A percentile compares a stretch with the other conserved stretches of the same genome.
Evolutionary conservation across 768 basidiomycete species (phyloP).

Genomic region (Podaxis carcinomalis): DNA sequence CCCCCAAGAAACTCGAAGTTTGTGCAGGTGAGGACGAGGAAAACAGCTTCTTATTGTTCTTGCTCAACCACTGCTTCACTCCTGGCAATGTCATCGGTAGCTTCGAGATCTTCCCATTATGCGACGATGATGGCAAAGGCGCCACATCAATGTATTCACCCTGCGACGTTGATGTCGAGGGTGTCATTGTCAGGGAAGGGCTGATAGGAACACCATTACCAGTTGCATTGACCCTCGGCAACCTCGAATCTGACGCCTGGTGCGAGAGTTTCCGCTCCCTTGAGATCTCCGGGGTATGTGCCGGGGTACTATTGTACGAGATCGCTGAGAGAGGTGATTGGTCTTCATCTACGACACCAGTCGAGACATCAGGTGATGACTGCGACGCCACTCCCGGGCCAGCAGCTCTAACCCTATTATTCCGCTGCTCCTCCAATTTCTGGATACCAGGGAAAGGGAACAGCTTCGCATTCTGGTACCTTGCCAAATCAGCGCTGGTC

Average conservation of each 20-base stretch:
- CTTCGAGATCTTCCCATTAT: slow-evolving; percentile 35
- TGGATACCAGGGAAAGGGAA: slow-evolving; percentile 89
- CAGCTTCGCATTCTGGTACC: slow-evolving; percentile 76
- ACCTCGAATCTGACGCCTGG: slow-evolving; percentile 64
- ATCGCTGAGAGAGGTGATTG: slow-evolving; percentile 36
- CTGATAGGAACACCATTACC: background rate
- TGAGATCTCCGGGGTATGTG: slow-evolving; percentile 43
- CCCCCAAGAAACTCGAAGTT: slow-evolving; percentile 12
- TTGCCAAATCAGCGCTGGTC: slow-evolving; percentile 64
- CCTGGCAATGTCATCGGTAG: slow-evolving; percentile 75
- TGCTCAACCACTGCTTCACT: slow-evolving; percentile 77
- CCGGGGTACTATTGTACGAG: slow-evolving; percentile 47
- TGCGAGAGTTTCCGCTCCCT: slow-evolving; percentile 65
- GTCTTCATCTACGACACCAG: slow-evolving; percentile 45
- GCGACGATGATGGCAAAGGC: slow-evolving; percentile 30
- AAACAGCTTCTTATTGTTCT: slow-evolving; percentile 56
- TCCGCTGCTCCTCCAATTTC: slow-evolving; percentile 70
- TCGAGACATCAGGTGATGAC: slow-evolving; percentile 41
- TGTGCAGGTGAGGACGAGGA: slow-evolving; percentile 30
- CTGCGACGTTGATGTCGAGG: slow-evolving; percentile 45
- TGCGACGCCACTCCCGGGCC: slow-evolving; percentile 43
- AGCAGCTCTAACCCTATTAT: slow-evolving; percentile 42
- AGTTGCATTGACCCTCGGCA: slow-evolving; percentile 43
- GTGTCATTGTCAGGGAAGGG: slow-evolving; percentile 18
- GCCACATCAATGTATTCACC: slow-evolving; percentile 45